Evolutionary conservation across 2,329 filamentous ascomycete species (phyloP), one percentile per base, ranked within the genome.

Genomic region (Esteya vermicola): DNA sequence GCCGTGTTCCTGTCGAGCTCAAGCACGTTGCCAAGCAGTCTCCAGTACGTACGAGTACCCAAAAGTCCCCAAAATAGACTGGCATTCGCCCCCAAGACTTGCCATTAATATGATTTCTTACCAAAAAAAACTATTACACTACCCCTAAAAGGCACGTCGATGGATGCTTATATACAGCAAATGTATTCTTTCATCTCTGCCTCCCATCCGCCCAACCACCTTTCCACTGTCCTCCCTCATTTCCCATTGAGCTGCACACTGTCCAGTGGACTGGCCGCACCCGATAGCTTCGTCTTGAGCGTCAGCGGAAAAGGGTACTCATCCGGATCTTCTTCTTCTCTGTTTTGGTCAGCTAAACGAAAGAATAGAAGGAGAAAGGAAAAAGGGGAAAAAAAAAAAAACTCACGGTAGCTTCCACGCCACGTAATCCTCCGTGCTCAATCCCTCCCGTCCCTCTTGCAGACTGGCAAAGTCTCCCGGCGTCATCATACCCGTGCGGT

Each of bases 381-480:
- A n/a, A n/a, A 10, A 18, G 14, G 6, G 9, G 23, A 10, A 33
- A 28, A 28, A 8, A 20, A n/a, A 6, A 12, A n/a, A 5, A 27
- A 86, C 88, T 81, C 73, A 96, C 82, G 89, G 91, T 43, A 96
- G 67, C 64, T 93, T 94, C 91, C 91, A 98, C 25, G 89, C 83
- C 54, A 96, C 85, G 59, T 98, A 96, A 56, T 98, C 91, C 62
- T 98, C 91, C 0, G 91, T 96, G 63, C 72, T 91, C 50, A 98
- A 64, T 1, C 89, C 88, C 59, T 98, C 91, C 33, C 81, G 81
- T 33, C 86, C 85, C 61, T 98, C 91, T 61, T 96, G 91, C 41
- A 98, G 67, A 50, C 85, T 94, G 22, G 86, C 91, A 68, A 96
- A 96, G 60, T 98, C 91, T 35, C 91, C 91, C 8, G 91, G 91